A percentile compares a stretch with the other conserved stretches of the same genome.
Evolutionary conservation across 768 basidiomycete genomes (phyloP).

Genomic region (Coprinopsis marcescibilis): DNA sequence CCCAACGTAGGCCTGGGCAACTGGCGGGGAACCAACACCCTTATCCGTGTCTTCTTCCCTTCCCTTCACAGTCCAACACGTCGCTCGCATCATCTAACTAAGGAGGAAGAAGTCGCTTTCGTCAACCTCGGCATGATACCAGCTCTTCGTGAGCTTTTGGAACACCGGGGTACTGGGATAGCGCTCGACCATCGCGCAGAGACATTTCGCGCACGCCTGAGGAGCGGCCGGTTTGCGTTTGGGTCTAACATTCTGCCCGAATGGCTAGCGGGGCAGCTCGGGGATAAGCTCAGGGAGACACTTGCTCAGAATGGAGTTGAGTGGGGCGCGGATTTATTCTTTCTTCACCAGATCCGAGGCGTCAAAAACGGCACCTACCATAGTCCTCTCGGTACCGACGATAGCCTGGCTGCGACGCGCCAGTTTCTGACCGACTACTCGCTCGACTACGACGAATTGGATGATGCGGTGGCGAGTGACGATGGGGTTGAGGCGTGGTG

Average conservation of each 20-base stretch:
- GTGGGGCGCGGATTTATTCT: conserved; percentile 9
- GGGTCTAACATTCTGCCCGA: neutral
- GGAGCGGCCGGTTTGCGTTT: neutral
- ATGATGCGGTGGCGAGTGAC: conserved; percentile 17
- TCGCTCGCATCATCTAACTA: neutral
- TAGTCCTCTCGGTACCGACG: neutral
- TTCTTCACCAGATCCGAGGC: conserved; percentile 11
- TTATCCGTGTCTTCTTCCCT: neutral
- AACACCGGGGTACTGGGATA: neutral
- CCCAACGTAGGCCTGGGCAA: conserved; percentile 1
- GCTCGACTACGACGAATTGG: conserved; percentile 13
- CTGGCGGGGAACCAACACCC: neutral
- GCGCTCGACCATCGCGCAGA: neutral
- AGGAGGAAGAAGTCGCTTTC: neutral
- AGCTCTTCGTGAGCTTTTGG: neutral
- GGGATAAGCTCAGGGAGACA: neutral
- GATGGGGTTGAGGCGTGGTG: conserved; percentile 5
- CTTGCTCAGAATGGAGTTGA: neutral
- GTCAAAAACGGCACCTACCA: conserved; percentile 10
- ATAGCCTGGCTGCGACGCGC: neutral
- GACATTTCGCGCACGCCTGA: neutral
- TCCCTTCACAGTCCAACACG: neutral
- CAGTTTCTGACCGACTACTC: conserved; percentile 2
- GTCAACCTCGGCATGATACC: conserved; percentile 1
- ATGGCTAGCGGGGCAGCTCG: neutral